Evolutionary conservation across 352 stramenopile species (phyloP).

Genomic region (Globisporangium abappressorium): DNA sequence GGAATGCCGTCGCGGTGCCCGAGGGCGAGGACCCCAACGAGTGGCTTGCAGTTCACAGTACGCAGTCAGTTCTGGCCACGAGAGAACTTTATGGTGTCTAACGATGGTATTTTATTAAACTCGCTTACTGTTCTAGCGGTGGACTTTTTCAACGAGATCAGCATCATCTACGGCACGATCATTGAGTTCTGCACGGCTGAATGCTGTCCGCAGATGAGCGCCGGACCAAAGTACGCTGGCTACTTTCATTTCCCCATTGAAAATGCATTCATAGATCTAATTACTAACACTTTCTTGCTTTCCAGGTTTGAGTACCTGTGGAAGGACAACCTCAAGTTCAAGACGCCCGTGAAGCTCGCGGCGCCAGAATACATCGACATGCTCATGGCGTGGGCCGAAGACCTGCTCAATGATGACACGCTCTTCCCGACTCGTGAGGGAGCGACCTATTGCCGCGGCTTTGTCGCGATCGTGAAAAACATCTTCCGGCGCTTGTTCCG

Average conservation of each 20-base stretch:
- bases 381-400: conserved; percentile 90
- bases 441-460: conserved; percentile 76
- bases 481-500: conserved; percentile 97
- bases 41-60: conserved; percentile 92
- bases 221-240: conserved; percentile 51
- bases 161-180: conserved; percentile 90
- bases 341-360: conserved; percentile 63
- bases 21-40: conserved; percentile 88
- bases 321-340: conserved; percentile 77
- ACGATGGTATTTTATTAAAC: not conserved
- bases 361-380: conserved; percentile 91
- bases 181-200: conserved; percentile 74
- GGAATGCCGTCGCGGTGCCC: conserved; percentile 53
- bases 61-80: conserved; percentile 1
- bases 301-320: conserved; percentile 87
- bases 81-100: too few species aligned
- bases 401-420: conserved; percentile 79
- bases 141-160: conserved; percentile 95
- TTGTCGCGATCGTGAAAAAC: conserved; percentile 82
- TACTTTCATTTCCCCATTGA: not conserved
- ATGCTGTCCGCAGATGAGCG: conserved; percentile 74
- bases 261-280: not conserved
- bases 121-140: conserved; percentile 53
- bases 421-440: conserved; percentile 74
- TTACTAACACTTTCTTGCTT: not conserved